A percentile compares a stretch with the other conserved stretches of the same genome.
Evolutionary conservation across 2,329 filamentous ascomycete genomes (phyloP).

Genomic region (Phaeomoniella chlamydospora): DNA sequence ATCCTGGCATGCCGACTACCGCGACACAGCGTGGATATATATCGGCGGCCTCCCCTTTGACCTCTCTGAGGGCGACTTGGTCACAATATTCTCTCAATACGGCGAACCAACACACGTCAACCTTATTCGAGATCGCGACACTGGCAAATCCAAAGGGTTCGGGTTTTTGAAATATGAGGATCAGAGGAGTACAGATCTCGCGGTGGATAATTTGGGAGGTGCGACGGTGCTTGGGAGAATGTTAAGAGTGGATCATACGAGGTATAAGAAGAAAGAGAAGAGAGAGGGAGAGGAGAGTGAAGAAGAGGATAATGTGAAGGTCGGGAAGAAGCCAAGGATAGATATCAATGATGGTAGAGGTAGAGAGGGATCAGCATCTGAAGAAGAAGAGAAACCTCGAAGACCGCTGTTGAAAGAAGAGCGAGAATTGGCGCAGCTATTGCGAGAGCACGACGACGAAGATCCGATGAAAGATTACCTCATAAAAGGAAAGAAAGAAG

Average conservation of each 20-base stretch:
- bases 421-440: slow-evolving; percentile 58
- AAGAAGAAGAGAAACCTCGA: slow-evolving; percentile 27
- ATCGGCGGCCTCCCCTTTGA: slow-evolving; percentile 89
- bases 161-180: slow-evolving; percentile 98
- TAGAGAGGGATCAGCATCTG: slow-evolving; percentile 31
- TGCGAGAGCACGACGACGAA: slow-evolving; percentile 60
- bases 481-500: slow-evolving; percentile 80
- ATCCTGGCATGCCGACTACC: slow-evolving; percentile 95
- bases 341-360: slow-evolving; percentile 19
- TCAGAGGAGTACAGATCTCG: slow-evolving; percentile 86
- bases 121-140: slow-evolving; percentile 85
- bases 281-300: slow-evolving; percentile 35
- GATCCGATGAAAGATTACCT: slow-evolving; percentile 94
- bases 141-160: slow-evolving; percentile 87
- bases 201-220: slow-evolving; percentile 89
- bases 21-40: slow-evolving; percentile 92
- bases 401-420: slow-evolving; percentile 68
- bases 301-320: slow-evolving; percentile 24
- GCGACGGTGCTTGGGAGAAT: slow-evolving; percentile 67
- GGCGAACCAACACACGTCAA: slow-evolving; percentile 91
- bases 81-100: slow-evolving; percentile 94
- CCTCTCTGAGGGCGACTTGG: slow-evolving; percentile 85
- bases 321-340: slow-evolving; percentile 19
- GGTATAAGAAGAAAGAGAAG: slow-evolving; percentile 80
- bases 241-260: slow-evolving; percentile 78